phyloP scores from a whole-genome alignment of 495 filamentous ascomycete species.

The Hyaloscypha finlandica region DNA sequence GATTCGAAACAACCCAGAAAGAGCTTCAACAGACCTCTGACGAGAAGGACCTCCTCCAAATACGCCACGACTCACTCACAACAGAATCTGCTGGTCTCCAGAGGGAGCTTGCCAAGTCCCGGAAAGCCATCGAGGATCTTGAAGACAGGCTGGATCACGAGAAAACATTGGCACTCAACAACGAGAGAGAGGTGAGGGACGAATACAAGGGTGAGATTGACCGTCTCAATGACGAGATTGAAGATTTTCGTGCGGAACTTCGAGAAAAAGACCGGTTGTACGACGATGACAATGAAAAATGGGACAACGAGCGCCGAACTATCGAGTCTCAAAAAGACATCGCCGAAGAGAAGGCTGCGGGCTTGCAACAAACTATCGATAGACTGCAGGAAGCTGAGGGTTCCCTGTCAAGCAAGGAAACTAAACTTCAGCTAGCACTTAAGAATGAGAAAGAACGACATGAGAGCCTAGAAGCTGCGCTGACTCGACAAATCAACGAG shows the following conservation, averaged over 20 bases:
- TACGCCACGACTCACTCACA: conserved; percentile 68
- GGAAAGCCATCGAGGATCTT: conserved; percentile 57
- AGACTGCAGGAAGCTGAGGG: conserved; percentile 69
- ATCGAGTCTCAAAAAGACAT: conserved; percentile 66
- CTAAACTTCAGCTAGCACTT: conserved; percentile 62
- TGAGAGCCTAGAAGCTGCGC: conserved; percentile 53
- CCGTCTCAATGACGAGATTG: conserved; percentile 64
- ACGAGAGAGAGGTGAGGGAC: conserved; percentile 52
- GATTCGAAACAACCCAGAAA: conserved; percentile 52
- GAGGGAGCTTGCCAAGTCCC: conserved; percentile 59
- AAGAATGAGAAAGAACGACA: conserved; percentile 61
- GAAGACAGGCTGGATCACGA: conserved; percentile 59
- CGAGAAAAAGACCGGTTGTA: conserved; percentile 72
- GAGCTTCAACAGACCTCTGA: conserved; percentile 52
- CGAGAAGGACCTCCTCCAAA: conserved; percentile 71
- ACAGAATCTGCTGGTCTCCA: conserved; percentile 68
- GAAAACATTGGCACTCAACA: conserved; percentile 57
- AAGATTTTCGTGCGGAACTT: conserved; percentile 69
- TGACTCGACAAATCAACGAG: conserved; percentile 59
- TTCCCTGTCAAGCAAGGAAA: conserved; percentile 64
- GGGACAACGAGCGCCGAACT: conserved; percentile 64
- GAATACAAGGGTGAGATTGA: conserved; percentile 68
- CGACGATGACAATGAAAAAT: conserved; percentile 69
- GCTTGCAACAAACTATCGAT: conserved; percentile 72
- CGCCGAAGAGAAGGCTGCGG: conserved; percentile 66